Conservation (phyloP, 2,329 filamentous ascomycete species). For the Colletotrichum costaricense region DNA sequence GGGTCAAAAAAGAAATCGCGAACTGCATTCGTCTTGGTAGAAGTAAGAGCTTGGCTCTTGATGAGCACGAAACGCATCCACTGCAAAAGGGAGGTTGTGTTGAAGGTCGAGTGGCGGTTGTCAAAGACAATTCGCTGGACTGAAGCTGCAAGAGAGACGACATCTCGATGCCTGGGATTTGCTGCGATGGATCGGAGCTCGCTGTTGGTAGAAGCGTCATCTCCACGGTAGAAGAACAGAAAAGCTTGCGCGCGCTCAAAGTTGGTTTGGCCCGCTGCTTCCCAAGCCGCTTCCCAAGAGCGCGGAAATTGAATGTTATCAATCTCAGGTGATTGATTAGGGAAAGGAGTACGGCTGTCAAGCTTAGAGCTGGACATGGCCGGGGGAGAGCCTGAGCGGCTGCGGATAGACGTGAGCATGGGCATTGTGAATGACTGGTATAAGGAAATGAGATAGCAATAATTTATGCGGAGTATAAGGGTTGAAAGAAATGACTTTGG, state of each 20-base stretch:
- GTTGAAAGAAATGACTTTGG: background rate
- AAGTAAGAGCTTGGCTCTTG: constrained; percentile 41
- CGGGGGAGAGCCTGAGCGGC: background rate
- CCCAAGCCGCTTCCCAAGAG: constrained; percentile 17
- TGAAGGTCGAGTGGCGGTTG: constrained; percentile 43
- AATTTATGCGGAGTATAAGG: background rate
- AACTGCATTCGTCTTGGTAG: constrained; percentile 39
- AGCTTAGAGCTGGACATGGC: background rate
- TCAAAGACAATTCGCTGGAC: constrained; percentile 42
- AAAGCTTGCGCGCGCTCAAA: constrained; percentile 47
- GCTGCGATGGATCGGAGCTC: constrained; percentile 44
- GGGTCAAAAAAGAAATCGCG: constrained; percentile 51
- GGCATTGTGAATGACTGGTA: background rate
- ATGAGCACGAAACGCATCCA: constrained; percentile 48
- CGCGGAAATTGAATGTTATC: constrained; percentile 14
- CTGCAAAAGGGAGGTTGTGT: constrained; percentile 43
- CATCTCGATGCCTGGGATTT: constrained; percentile 39
- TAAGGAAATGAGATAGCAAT: too few relatives aligned
- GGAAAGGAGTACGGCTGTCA: background rate
- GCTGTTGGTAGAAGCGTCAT: constrained; percentile 38
- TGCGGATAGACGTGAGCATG: background rate
- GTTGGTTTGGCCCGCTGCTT: constrained; percentile 35
- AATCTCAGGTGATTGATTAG: background rate
- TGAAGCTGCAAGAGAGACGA: constrained; percentile 42
- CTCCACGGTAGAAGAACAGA: constrained; percentile 43